A percentile compares a stretch with the other conserved stretches of the same genome.
Conservation (phyloP, 2,329 filamentous ascomycete species). For the Cladosporium austrohemisphaericum region DNA sequence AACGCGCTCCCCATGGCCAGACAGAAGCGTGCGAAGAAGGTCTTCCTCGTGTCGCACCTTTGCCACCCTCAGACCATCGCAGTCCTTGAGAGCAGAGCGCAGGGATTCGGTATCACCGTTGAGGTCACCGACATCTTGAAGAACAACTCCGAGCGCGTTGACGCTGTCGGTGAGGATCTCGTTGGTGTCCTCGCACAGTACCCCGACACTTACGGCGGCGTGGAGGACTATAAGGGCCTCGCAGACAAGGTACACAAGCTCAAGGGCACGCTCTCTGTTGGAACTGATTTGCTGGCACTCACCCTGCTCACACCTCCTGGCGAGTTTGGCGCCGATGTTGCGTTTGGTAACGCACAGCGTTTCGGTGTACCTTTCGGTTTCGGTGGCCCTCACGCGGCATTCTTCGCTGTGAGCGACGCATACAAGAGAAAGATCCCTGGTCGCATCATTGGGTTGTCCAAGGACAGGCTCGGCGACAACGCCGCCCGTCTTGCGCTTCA, state of each 20-base stretch:
- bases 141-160: conserved; percentile 61
- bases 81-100: conserved; percentile 77
- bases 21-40: conserved; percentile 71
- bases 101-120: conserved; percentile 86
- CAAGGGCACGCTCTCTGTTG: conserved; percentile 77
- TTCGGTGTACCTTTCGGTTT: conserved; percentile 90
- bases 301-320: conserved; percentile 85
- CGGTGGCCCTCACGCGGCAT: conserved; percentile 92
- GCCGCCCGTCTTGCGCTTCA: conserved; percentile 83
- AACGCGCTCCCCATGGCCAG: conserved; percentile 68
- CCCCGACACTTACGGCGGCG: conserved; percentile 79
- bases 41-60: conserved; percentile 76
- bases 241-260: conserved; percentile 72
- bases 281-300: conserved; percentile 82
- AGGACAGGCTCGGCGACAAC: conserved; percentile 77
- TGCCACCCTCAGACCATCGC: conserved; percentile 83
- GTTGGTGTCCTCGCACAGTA: conserved; percentile 94
- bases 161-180: conserved; percentile 73
- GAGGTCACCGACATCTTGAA: conserved; percentile 68
- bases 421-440: conserved; percentile 94
- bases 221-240: conserved; percentile 70
- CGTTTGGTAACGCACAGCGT: conserved; percentile 87
- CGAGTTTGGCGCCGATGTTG: conserved; percentile 92
- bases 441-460: conserved; percentile 83
- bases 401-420: conserved; percentile 88